These are phyloP conservation scores for Akanthomyces dipterigenus DNA, from an alignment of 2,329 filamentous ascomycete species.

Conservation along the genomic window DNA sequence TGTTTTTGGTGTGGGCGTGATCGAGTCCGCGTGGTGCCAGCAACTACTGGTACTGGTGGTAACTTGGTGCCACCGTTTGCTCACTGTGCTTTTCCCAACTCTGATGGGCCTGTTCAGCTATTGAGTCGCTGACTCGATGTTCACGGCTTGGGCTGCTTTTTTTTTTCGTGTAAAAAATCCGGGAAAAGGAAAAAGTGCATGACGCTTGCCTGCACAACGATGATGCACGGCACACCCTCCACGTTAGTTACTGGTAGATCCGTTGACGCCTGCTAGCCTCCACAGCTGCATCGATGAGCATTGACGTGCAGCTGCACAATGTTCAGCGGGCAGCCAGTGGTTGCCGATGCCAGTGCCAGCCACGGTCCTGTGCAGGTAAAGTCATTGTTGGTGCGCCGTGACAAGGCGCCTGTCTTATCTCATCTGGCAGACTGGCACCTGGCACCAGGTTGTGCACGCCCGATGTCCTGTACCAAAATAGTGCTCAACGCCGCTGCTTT, in stretches of 20 bases:
- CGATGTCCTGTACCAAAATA: background rate
- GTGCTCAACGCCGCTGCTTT: background rate
- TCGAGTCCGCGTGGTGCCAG: background rate
- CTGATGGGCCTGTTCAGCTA: background rate
- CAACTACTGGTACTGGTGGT: too few relatives aligned
- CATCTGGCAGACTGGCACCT: too few relatives aligned
- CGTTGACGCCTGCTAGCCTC: background rate
- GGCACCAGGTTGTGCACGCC: background rate
- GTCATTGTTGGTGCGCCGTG: background rate
- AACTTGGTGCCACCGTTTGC: background rate
- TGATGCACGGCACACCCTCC: conserved; percentile 2
- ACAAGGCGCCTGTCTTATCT: background rate
- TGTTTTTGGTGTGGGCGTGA: background rate
- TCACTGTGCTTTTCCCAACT: background rate
- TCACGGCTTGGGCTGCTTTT: background rate
- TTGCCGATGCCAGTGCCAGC: too few relatives aligned
- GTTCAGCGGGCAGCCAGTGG: background rate
- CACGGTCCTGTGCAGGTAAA: background rate
- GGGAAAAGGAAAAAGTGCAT: background rate
- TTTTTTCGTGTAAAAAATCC: background rate
- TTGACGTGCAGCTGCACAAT: conserved; percentile 10
- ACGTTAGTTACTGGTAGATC: background rate
- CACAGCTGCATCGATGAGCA: conserved; percentile 2
- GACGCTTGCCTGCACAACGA: background rate
- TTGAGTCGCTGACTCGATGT: background rate